Percentiles rank a stretch among this genome's conserved stretches.
Conservation (phyloP, 352 stramenopile genomes). For the Blastocystis sp. region DNA sequence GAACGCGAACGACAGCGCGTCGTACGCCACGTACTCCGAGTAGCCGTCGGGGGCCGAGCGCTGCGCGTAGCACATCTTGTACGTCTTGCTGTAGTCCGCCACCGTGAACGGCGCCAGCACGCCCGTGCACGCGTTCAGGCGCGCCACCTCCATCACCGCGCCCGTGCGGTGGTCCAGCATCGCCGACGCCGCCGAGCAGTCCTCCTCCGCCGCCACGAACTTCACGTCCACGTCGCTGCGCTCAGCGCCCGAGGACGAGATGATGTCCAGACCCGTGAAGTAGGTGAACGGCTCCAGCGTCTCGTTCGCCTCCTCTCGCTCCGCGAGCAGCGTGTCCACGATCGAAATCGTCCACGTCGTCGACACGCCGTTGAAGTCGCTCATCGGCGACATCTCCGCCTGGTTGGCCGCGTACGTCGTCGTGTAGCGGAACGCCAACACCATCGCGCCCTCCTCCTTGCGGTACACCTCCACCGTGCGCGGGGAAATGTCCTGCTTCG, state of each 20-base stretch:
- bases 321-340: conserved; percentile 38
- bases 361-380: conserved; percentile 2
- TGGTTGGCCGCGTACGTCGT: conserved; percentile 1
- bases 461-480: conserved; percentile 50
- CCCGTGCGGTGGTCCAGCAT: neutral
- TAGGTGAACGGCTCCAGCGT: conserved; percentile 25
- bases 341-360: conserved; percentile 44
- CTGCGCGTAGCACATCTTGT: conserved; percentile 59
- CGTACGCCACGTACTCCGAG: conserved; percentile 10
- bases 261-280: conserved; percentile 57
- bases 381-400: neutral
- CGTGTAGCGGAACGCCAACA: conserved; percentile 27
- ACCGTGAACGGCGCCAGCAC: conserved; percentile 58
- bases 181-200: conserved; percentile 9
- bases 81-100: conserved; percentile 36
- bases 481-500: conserved; percentile 14
- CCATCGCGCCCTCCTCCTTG: conserved; percentile 17
- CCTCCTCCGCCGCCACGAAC: conserved; percentile 3
- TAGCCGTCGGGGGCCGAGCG: conserved; percentile 6
- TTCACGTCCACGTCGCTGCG: conserved; percentile 29
- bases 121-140: conserved; percentile 41
- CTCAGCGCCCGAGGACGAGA: neutral
- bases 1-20: neutral
- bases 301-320: neutral
- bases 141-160: neutral